These are phyloP conservation scores for Pisolithus thermaeus DNA, from an alignment of 1,284 basidiomycete species.

Conservation along the genomic window DNA sequence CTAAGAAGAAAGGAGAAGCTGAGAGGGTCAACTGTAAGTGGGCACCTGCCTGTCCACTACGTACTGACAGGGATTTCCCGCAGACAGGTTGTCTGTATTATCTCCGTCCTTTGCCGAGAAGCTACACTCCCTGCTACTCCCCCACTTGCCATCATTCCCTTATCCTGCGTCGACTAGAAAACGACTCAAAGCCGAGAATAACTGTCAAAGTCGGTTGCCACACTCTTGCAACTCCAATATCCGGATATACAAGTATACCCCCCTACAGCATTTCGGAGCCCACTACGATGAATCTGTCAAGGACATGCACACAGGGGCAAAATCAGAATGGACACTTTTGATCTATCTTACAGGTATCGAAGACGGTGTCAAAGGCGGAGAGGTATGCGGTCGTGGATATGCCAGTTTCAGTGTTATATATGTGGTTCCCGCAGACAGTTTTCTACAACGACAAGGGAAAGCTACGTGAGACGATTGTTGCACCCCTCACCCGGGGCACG, in stretches of 20 bases:
- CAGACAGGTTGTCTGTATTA: slow-evolving; percentile 60
- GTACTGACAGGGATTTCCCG: neutral
- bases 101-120: slow-evolving; percentile 56
- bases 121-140: slow-evolving; percentile 47
- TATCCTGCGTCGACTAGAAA: slow-evolving; percentile 39
- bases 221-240: slow-evolving; percentile 67
- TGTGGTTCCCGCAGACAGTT: slow-evolving; percentile 43
- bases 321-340: slow-evolving; percentile 77
- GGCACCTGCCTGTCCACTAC: slow-evolving; percentile 4
- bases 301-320: slow-evolving; percentile 48
- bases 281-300: slow-evolving; percentile 72
- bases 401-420: neutral
- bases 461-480: slow-evolving; percentile 46
- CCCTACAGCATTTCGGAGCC: slow-evolving; percentile 63
- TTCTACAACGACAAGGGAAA: slow-evolving; percentile 62
- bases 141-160: slow-evolving; percentile 57
- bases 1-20: slow-evolving; percentile 73
- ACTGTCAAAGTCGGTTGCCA: slow-evolving; percentile 34
- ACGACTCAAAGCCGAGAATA: slow-evolving; percentile 15
- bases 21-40: slow-evolving; percentile 64
- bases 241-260: slow-evolving; percentile 62
- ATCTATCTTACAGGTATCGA: slow-evolving; percentile 70
- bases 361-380: slow-evolving; percentile 71
- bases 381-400: slow-evolving; percentile 36
- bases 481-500: slow-evolving; percentile 59